phyloP scores from a whole-genome alignment of 176 grass and related monocot species.

The Aegilops speltoides region DNA sequence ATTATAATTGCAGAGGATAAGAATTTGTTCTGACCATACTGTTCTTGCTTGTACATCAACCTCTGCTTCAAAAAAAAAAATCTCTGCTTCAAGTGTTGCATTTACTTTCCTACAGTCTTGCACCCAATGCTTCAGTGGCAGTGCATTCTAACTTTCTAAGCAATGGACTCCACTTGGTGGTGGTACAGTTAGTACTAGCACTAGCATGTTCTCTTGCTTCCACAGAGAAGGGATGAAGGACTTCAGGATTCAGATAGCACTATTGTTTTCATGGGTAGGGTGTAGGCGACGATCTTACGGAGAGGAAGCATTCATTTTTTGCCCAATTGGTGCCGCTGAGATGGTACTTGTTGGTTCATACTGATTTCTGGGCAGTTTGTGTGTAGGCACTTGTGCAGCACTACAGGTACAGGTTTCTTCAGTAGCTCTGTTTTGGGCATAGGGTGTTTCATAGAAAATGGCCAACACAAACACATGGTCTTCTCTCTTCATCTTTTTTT shows the following conservation, averaged over 20 bases:
- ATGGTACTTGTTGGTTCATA: background rate
- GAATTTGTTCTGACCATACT: background rate
- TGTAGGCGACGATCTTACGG: conserved; percentile 31
- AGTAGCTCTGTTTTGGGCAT: conserved; percentile 15
- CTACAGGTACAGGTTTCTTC: conserved; percentile 6
- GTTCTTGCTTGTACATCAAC: conserved; percentile 4
- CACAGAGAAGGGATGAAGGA: background rate
- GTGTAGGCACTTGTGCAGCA: conserved; percentile 11
- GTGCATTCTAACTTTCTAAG: conserved; percentile 34
- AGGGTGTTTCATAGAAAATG: background rate
- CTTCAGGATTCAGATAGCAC: background rate
- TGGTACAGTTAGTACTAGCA: conserved; percentile 23
- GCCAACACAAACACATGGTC: conserved; percentile 18
- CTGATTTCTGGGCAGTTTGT: conserved; percentile 5
- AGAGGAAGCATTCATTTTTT: conserved; percentile 2
- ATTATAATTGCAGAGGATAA: background rate
- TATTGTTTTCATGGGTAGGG: background rate
- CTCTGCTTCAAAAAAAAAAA: background rate
- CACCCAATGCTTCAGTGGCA: background rate
- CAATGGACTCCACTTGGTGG: conserved; percentile 30
- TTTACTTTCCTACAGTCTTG: background rate
- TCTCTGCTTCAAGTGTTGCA: background rate
- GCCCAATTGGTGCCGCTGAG: conserved; percentile 8
- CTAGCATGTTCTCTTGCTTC: background rate
- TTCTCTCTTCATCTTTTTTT: background rate